Percentiles rank a stretch among this genome's conserved stretches.
Conservation (phyloP, 257 asterid genomes). For the Solanum ahanhuiri region DNA sequence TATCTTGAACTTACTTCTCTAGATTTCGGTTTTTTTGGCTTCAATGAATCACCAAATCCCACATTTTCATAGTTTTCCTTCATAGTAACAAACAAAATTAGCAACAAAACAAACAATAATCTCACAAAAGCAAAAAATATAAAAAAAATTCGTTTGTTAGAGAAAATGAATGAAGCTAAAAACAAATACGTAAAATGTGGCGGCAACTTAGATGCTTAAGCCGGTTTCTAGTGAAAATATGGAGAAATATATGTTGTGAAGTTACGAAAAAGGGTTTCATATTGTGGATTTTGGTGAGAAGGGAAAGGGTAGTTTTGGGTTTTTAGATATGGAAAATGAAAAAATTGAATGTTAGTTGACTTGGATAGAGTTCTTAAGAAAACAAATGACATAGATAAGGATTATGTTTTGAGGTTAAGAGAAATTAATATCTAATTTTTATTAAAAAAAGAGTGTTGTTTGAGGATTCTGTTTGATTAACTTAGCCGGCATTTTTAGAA, state of each 20-base stretch:
- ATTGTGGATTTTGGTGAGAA: neutral
- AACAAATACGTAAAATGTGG: constrained; percentile 53
- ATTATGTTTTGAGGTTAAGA: neutral
- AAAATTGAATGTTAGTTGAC: neutral
- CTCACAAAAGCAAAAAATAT: neutral
- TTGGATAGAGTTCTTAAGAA: constrained; percentile 12
- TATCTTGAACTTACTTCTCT: constrained; percentile 63
- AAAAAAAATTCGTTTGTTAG: constrained; percentile 3
- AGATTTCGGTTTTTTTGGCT: constrained; percentile 38
- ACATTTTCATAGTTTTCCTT: constrained; percentile 16
- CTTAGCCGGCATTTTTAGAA: constrained; percentile 16
- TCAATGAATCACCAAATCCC: constrained; percentile 3
- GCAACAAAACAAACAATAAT: neutral
- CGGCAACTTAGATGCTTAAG: constrained; percentile 51
- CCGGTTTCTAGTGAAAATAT: constrained; percentile 22
- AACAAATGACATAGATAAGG: neutral
- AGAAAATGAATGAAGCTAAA: constrained; percentile 20
- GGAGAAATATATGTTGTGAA: neutral
- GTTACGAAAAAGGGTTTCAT: constrained; percentile 22
- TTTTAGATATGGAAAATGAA: neutral
- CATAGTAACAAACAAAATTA: constrained; percentile 18
- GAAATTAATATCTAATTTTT: neutral
- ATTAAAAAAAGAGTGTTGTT: constrained; percentile 18
- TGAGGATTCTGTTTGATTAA: constrained; percentile 28
- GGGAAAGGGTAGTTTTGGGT: neutral